Base-by-base conservation (phyloP, 2,329 filamentous ascomycete genomes). In the Penicillium sp. region DNA sequence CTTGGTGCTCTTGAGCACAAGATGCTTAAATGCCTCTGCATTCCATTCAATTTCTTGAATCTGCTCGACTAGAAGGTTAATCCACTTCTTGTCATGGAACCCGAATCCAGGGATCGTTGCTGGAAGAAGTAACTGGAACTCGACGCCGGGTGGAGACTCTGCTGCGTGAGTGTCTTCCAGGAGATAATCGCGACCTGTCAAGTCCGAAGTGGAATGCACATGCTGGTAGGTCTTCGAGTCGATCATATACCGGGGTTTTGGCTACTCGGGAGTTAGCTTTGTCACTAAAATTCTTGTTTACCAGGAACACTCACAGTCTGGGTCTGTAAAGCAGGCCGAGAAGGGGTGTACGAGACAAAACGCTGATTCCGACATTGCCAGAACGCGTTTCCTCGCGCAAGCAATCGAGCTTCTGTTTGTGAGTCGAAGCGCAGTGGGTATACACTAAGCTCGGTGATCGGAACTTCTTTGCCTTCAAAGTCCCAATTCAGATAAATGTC, bases 51-150 rank as follows among this genome's bases (percentile, higher is more conserved):
- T 48, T 11, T 56, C 53, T 9, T 17, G n/a, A 17, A 56, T 48
- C 1, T 56, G 11, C 17, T 56, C 53, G 1, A 23, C 53, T 9
- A 17, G 6, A 31, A 31, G 7, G 5, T 26, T 21, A 2, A 47
- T 31, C 53, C 41, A 56, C 13, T 47, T 56, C 41, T 56, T 56
- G n/a, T 56, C 53, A 17, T 47, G 23, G 15, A 56, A 56, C 6
- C 44, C 26, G 15, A 29, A 56, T 13, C 53, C 53, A 8, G 9
- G 23, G 5, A 56, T 45, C 11, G 26, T 48, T 17, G 35, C 44
- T 2, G 53, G 53, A 9, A 56, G 41, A 17, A 56, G 41, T 2
- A 56, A 7, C 11, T 31, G 23, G 17, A 56, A 56, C 6, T 23
- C 15, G 11, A 26, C 41, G 11, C 15, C 41, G 26, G 53, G 53